phyloP scores from a whole-genome alignment of 148 eudicot genomes.

The Silene latifolia region DNA sequence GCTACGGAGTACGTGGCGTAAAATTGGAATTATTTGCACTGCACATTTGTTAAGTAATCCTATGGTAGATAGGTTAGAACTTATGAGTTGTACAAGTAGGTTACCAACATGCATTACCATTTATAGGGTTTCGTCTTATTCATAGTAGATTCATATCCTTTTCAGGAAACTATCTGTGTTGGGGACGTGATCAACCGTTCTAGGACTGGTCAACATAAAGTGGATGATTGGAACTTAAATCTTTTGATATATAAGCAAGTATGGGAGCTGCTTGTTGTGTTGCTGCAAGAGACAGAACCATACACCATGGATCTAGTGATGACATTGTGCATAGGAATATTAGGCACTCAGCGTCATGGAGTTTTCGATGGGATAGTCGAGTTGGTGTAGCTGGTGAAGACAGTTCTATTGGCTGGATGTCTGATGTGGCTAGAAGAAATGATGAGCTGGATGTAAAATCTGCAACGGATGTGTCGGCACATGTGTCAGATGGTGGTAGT shows the following conservation, averaged over 20 bases:
- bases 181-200: constrained; percentile 3
- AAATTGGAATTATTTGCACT: background rate
- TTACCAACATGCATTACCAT: background rate
- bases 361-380: constrained; percentile 94
- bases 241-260: constrained; percentile 31
- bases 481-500: constrained; percentile 80
- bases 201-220: background rate
- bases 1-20: background rate
- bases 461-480: constrained; percentile 56
- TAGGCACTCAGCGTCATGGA: constrained; percentile 89
- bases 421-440: constrained; percentile 52
- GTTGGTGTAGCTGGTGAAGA: constrained; percentile 93
- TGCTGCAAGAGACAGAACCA: constrained; percentile 74
- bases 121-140: background rate
- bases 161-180: background rate
- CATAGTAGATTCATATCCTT: background rate
- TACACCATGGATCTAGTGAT: constrained; percentile 52
- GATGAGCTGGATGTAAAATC: constrained; percentile 62
- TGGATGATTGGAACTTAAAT: constrained; percentile 22
- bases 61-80: background rate
- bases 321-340: constrained; percentile 60
- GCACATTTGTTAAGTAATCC: background rate
- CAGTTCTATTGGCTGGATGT: constrained; percentile 51
- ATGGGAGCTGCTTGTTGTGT: constrained; percentile 99
- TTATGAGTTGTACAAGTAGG: background rate